These are phyloP conservation scores for Mycena floridula DNA, from an alignment of 768 basidiomycete species.

Conservation along the genomic window DNA sequence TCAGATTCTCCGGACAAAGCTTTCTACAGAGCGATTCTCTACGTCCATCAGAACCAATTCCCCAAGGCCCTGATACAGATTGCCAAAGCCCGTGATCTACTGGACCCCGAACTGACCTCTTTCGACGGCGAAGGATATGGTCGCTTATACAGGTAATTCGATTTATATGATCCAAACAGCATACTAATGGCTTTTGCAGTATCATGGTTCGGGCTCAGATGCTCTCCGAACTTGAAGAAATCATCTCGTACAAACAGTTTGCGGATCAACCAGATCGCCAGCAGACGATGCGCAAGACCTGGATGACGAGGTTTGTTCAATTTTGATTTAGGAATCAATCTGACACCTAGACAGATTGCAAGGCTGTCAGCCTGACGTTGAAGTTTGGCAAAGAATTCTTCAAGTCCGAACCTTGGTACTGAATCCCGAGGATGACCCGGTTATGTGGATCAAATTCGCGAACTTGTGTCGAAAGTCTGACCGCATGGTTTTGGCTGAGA, in stretches of 20 bases:
- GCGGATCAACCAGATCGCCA: constrained; percentile 94
- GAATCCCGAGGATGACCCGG: constrained; percentile 87
- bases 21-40: constrained; percentile 94
- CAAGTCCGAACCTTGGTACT: constrained; percentile 94
- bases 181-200: constrained; percentile 37
- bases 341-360: constrained; percentile 51
- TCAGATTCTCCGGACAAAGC: constrained; percentile 88
- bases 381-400: constrained; percentile 97
- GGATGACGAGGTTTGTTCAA: constrained; percentile 81
- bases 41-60: constrained; percentile 96
- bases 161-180: not conserved
- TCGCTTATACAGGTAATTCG: constrained; percentile 82
- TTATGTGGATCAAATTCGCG: constrained; percentile 99
- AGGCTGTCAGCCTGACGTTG: constrained; percentile 96
- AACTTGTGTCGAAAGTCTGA: constrained; percentile 95
- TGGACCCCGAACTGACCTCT: constrained; percentile 87
- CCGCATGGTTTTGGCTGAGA: constrained; percentile 91
- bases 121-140: constrained; percentile 95
- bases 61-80: constrained; percentile 86
- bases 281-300: constrained; percentile 83
- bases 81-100: constrained; percentile 83
- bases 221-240: constrained; percentile 97
- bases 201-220: constrained; percentile 97
- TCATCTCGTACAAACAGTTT: constrained; percentile 91
- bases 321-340: not conserved